Evolutionary conservation across 1,284 basidiomycete species (phyloP).

Genomic region (Cutaneotrichosporon sp.): DNA sequence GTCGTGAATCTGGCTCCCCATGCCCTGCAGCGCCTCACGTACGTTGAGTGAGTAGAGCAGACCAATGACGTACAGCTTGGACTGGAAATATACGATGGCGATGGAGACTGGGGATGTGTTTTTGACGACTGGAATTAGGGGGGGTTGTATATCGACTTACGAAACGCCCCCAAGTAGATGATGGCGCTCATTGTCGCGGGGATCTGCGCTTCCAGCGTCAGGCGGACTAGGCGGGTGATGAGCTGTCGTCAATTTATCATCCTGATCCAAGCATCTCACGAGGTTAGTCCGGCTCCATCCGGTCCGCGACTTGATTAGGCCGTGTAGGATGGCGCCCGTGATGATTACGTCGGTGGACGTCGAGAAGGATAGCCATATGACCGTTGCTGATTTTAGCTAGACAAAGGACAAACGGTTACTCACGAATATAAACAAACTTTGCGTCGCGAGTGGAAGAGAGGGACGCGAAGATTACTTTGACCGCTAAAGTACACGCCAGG

Average conservation of each 20-base stretch:
- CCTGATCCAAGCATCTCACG: conserved; percentile 9
- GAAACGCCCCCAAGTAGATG: conserved; percentile 31
- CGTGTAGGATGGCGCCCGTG: conserved; percentile 32
- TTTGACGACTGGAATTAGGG: conserved; percentile 9
- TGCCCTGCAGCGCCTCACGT: conserved; percentile 17
- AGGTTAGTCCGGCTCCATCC: conserved; percentile 40
- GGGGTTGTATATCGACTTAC: conserved; percentile 20
- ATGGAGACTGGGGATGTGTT: conserved; percentile 32
- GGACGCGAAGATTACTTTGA: not conserved
- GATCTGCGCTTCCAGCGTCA: conserved; percentile 42
- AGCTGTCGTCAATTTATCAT: conserved; percentile 14
- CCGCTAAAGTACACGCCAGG: not conserved
- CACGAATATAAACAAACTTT: not conserved
- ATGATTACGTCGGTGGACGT: conserved; percentile 38
- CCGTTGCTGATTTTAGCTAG: not conserved
- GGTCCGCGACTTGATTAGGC: conserved; percentile 34
- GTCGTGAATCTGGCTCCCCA: not conserved
- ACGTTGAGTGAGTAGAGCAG: conserved; percentile 39
- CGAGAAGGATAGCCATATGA: not conserved
- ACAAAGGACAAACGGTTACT: not conserved
- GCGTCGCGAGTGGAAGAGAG: not conserved
- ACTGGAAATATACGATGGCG: conserved; percentile 31
- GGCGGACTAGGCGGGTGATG: conserved; percentile 32
- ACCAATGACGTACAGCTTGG: conserved; percentile 35
- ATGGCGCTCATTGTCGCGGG: conserved; percentile 34